These are phyloP conservation scores for Cercophora scortea DNA, from an alignment of 495 filamentous ascomycete genomes.

Conservation along the genomic window DNA sequence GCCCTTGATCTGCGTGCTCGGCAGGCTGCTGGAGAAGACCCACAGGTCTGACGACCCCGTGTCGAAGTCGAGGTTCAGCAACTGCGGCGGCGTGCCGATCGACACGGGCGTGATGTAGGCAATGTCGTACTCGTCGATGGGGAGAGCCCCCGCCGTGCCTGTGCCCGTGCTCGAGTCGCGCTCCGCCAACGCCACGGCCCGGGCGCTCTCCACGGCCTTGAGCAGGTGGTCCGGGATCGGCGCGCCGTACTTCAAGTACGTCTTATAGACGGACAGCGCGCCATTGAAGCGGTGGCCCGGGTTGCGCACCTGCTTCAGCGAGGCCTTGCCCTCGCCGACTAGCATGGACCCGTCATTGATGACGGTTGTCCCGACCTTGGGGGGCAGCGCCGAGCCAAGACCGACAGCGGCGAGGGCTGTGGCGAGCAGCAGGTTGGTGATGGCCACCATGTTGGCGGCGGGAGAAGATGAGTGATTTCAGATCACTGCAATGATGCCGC, in stretches of 20 bases:
- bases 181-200: constrained; percentile 12
- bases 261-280: constrained; percentile 46
- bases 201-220: constrained; percentile 21
- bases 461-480: neutral
- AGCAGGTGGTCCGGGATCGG: constrained; percentile 25
- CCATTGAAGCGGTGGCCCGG: constrained; percentile 40
- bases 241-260: constrained; percentile 54
- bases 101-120: constrained; percentile 64
- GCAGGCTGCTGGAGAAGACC: constrained; percentile 29
- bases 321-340: constrained; percentile 21
- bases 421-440: constrained; percentile 14
- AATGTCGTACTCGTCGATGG: constrained; percentile 48
- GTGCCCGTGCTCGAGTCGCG: constrained; percentile 18
- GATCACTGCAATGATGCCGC: neutral
- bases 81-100: constrained; percentile 52
- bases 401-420: constrained; percentile 11
- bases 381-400: constrained; percentile 20
- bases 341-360: neutral
- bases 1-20: constrained; percentile 23
- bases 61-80: constrained; percentile 63
- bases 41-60: constrained; percentile 74
- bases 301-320: constrained; percentile 46
- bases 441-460: constrained; percentile 5
- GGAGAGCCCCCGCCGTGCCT: constrained; percentile 43
- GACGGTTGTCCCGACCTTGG: constrained; percentile 20